Evolutionary conservation across 164 flowering plant genomes (phyloP), one percentile per base, ranked within the genome.

Genomic region (Chimonanthus salicifolius): DNA sequence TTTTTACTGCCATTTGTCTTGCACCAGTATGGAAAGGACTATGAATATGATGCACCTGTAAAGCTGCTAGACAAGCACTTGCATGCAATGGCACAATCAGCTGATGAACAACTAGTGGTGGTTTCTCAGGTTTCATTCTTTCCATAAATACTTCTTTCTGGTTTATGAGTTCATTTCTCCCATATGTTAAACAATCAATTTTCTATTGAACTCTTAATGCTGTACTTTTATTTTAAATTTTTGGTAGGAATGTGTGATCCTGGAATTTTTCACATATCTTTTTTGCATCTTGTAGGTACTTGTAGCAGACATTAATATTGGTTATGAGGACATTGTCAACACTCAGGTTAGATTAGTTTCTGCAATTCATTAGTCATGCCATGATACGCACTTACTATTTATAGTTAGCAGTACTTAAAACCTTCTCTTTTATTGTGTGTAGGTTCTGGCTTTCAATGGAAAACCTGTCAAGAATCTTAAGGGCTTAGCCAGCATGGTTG

Each of bases 291-390:
- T 75, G 8, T 70, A 92, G 98, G 98, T 92, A 20, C 93, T 92
- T 73, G 98, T 87, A 60, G 89, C 98, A 73, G 97, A 91, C 77
- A 91, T 93, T 74, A 93, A 91, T 73, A 89, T 91, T 58, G 98
- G 98, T 33, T 93, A 91, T 68, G 98, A 90, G 74, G 97, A 91
- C 44, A 89, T 93, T 74, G 97, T 93, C 49, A 92, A 94, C 78
- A 92, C 96, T 49, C 96, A 94, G 97, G 97, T 93, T 44, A 49
- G 78, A 58, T 3, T 6, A 33, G 44, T 18, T 7, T 3, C 3
- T 54, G 16, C 11, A 13, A 54, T 54, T 1, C 10, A 13, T n/a
- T 54, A n/a, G 60, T 54, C 21, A 60, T 46, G 62, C 0, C 58
- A 51, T 9, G 46, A 15, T 15, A 16, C 11, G 16, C 20, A 6